Conservation (phyloP, 176 grass and related monocot species). For the Microstegium vimineum region DNA sequence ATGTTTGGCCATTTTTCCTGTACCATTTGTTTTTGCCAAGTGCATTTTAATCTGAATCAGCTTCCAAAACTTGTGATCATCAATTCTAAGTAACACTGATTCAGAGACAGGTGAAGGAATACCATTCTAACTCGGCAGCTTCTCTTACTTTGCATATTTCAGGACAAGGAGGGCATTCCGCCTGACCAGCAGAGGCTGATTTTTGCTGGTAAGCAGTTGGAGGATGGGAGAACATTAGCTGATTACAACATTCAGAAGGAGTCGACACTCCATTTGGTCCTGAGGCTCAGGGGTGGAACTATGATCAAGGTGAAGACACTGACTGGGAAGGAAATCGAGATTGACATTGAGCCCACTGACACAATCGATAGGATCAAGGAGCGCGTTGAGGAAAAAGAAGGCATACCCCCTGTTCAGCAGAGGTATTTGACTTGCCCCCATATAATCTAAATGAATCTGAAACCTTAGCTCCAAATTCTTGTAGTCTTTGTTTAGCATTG, state of each 20-base stretch:
- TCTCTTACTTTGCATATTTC: slow-evolving; percentile 1
- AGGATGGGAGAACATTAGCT: slow-evolving; percentile 71
- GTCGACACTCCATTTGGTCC: slow-evolving; percentile 67
- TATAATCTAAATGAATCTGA: not conserved
- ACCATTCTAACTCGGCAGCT: not conserved
- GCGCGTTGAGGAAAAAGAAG: slow-evolving; percentile 88
- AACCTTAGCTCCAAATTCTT: not conserved
- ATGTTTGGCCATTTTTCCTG: not conserved
- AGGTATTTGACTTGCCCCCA: slow-evolving; percentile 29
- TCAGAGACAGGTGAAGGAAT: not conserved
- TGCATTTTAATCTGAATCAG: not conserved
- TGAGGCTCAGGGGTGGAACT: slow-evolving; percentile 77
- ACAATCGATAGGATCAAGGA: slow-evolving; percentile 75
- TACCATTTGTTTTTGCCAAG: not conserved
- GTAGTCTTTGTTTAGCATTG: not conserved
- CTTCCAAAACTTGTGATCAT: not conserved
- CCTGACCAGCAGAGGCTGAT: slow-evolving; percentile 76
- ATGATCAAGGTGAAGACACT: slow-evolving; percentile 95
- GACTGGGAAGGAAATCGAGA: slow-evolving; percentile 79
- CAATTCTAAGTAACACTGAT: not conserved
- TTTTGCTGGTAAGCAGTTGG: slow-evolving; percentile 82
- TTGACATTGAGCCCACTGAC: slow-evolving; percentile 77
- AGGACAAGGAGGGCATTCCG: slow-evolving; percentile 90
- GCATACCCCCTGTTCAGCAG: slow-evolving; percentile 82
- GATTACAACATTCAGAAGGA: slow-evolving; percentile 97